Base-by-base conservation (phyloP, 352 stramenopile species). In the Lagenidium giganteum region DNA sequence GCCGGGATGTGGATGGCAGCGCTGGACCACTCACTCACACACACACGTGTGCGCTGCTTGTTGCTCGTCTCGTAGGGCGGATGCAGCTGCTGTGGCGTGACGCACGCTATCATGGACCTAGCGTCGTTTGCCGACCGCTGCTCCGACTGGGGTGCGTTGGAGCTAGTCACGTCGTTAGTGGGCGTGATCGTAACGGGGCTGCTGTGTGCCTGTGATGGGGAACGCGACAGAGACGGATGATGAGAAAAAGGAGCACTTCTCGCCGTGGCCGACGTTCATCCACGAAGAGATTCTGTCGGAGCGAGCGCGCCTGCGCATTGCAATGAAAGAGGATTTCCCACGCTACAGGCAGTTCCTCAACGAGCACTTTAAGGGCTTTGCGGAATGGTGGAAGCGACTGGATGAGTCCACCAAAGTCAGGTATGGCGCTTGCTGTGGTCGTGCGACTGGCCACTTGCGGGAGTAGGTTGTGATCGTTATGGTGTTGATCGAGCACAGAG, bases 171-270 rank as follows among this genome's bases (percentile, higher is more conserved):
- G n/a, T n/a, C n/a, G n/a, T n/a, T n/a, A n/a, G n/a, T n/a, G n/a
- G n/a, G n/a, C n/a, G n/a, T 24, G 8, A 43, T 16, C 8, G 25
- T n/a, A 8, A n/a, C 13, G 9, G 28, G 13, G 20, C 6, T 21
- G 17, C 9, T 38, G 23, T 22, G 11, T 16, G 13, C 31, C n/a
- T 21, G 18, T 8, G n/a, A n/a, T n/a, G n/a, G n/a, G n/a, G n/a
- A n/a, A n/a, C n/a, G n/a, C n/a, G n/a, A n/a, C 89, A 58, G 84
- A 97, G 51, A 93, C 85, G 8, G 88, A 97, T 38, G 76, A 89
- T 16, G 77, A 80, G 16, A 87, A 88, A 27, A 73, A 74, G 16
- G 88, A 97, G 53, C 54, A 88, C 16, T 70, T 67, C 16, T 93
- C 83, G 1, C 61, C 83, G 8, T 90, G 83, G 54, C 61, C 51